Evolutionary conservation across 345 rosid species (phyloP), one percentile per base, ranked within the genome.

Genomic region (Gossypium mustelinum): DNA sequence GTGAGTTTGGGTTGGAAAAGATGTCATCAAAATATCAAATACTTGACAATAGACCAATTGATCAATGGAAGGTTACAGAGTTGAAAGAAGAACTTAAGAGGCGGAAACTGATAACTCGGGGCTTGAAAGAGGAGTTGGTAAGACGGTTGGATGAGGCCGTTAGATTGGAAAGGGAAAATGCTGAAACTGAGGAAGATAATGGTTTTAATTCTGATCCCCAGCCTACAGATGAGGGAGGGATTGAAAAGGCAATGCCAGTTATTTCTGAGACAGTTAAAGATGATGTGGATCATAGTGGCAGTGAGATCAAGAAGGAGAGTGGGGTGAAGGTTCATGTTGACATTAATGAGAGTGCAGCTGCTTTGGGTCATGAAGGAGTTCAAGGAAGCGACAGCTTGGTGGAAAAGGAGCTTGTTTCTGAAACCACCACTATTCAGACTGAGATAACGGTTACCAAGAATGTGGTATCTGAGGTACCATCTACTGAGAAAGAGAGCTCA

Each of bases 51-150:
- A 79, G 87, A 50, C 95, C 97, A 67, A 87, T 96, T 80, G 97
- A 93, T 75, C 91, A 93, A 79, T 90, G 90, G 97, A 96, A 88
- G 89, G 99, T 96, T 73, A 86, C 87, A 0, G 98, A 92, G 84
- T 80, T 96, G 81, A 96, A 89, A 77, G 99, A 96, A 76, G 99
- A 96, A 89, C 97, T 96, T 58, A 96, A 86, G 77, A 86, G 79
- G 81, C 80, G 99, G 69, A 90, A 81, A 68, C 75, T 93, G 80
- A 77, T 84, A 22, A 85, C 85, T 22, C 86, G 79, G 76, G 99
- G 99, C 67, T 85, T 93, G 87, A 96, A 96, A 86, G 94, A 88
- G 55, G 98, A 96, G 56, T 75, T 96, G 88, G 83, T 96, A 58
- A 93, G 57, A 82, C 92, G 96, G 18, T 78, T 96, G 81, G 92